Percentiles rank a stretch among this genome's conserved stretches.
Conservation (phyloP, 768 basidiomycete species). For the Agrocybe pediades region DNA sequence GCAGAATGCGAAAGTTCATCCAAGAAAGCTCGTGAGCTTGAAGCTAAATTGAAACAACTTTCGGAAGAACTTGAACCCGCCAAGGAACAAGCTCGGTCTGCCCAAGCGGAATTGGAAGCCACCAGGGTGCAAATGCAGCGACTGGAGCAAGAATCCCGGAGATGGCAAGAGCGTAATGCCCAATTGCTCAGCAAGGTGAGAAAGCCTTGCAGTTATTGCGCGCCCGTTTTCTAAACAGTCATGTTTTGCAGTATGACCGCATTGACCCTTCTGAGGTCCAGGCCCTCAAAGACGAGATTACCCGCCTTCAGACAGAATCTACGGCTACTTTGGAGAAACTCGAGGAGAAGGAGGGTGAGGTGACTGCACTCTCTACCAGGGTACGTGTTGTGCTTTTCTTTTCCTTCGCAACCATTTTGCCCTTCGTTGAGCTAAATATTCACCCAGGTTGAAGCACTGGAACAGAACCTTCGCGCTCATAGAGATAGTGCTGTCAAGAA, state of each 20-base stretch:
- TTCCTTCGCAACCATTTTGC: neutral
- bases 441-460: slow-evolving; percentile 42
- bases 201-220: neutral
- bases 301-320: slow-evolving; percentile 18
- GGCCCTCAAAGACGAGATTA: slow-evolving; percentile 73
- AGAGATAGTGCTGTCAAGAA: slow-evolving; percentile 32
- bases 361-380: slow-evolving; percentile 17
- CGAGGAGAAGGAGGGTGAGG: slow-evolving; percentile 21
- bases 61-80: slow-evolving; percentile 71
- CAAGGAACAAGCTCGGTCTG: slow-evolving; percentile 65
- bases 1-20: slow-evolving; percentile 72
- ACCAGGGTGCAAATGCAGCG: slow-evolving; percentile 65
- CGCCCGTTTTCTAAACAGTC: neutral
- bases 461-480: slow-evolving; percentile 41
- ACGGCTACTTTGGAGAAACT: slow-evolving; percentile 14
- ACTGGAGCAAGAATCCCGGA: slow-evolving; percentile 74
- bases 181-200: slow-evolving; percentile 80
- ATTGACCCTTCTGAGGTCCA: slow-evolving; percentile 87
- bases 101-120: slow-evolving; percentile 76
- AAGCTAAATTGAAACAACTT: slow-evolving; percentile 58
- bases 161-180: slow-evolving; percentile 84
- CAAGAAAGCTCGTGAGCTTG: slow-evolving; percentile 70
- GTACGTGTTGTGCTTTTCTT: slow-evolving; percentile 7
- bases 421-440: neutral
- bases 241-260: slow-evolving; percentile 68